Evolutionary conservation across 2,329 filamentous ascomycete species (phyloP).

Genomic region (Aspergillus sp.): DNA sequence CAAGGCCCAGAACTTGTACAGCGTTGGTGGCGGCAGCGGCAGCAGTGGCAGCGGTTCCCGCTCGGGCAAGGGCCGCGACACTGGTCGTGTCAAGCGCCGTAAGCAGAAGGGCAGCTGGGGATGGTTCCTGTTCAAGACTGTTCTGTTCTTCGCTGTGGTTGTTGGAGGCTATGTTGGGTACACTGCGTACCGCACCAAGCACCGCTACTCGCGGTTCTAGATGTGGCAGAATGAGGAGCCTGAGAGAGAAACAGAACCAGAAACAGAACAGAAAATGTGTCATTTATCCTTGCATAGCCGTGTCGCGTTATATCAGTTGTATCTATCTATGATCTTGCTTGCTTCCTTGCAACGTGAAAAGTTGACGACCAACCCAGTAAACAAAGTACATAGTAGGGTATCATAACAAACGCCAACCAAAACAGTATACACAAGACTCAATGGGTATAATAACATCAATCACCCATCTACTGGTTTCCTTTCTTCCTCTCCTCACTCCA

Average conservation of each 20-base stretch:
- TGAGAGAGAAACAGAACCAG: not conserved
- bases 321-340: slow-evolving; percentile 13
- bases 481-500: slow-evolving; percentile 64
- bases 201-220: slow-evolving; percentile 49
- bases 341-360: slow-evolving; percentile 15
- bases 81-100: slow-evolving; percentile 20
- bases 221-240: no score
- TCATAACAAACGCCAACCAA: not conserved
- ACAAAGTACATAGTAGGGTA: not conserved
- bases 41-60: slow-evolving; percentile 20
- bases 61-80: slow-evolving; percentile 28
- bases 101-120: slow-evolving; percentile 56
- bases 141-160: slow-evolving; percentile 70
- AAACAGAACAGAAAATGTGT: slow-evolving; percentile 14
- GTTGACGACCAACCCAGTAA: slow-evolving; percentile 3
- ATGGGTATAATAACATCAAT: not conserved
- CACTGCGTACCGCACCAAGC: slow-evolving; percentile 72
- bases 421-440: no score
- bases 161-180: slow-evolving; percentile 82
- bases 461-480: not conserved
- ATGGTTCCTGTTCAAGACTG: slow-evolving; percentile 78
- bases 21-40: slow-evolving; percentile 36
- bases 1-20: slow-evolving; percentile 85
- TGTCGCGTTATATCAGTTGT: slow-evolving; percentile 13
- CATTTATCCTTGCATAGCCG: slow-evolving; percentile 23